A percentile compares a stretch with the other conserved stretches of the same genome.
Evolutionary conservation across 2,329 filamentous ascomycete species (phyloP).

Genomic region (Diaporthe sp.): DNA sequence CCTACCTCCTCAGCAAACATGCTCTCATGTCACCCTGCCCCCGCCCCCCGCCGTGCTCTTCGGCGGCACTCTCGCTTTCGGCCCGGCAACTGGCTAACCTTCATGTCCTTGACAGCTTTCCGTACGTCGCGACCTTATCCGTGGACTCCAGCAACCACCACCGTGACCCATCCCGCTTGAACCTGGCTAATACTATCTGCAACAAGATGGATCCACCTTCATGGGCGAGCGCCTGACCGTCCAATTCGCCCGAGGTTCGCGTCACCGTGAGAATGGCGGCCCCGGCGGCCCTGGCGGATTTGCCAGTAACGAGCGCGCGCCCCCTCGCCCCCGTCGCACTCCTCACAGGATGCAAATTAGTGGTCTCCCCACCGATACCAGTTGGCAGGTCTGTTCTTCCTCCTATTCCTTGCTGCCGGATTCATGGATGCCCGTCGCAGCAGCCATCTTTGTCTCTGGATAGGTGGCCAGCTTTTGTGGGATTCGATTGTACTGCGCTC

Average conservation of each 20-base stretch:
- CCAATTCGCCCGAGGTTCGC: slow-evolving; percentile 93
- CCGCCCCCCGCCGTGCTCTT: slow-evolving; percentile 37
- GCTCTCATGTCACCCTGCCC: slow-evolving; percentile 30
- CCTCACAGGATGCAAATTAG: slow-evolving; percentile 97
- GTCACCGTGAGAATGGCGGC: slow-evolving; percentile 56
- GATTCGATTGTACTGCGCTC: slow-evolving; percentile 29
- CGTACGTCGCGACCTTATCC: slow-evolving; percentile 60
- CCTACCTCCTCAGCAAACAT: slow-evolving; percentile 30
- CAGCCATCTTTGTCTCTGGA: slow-evolving; percentile 35
- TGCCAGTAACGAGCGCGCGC: slow-evolving; percentile 65
- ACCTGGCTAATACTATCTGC: slow-evolving; percentile 49
- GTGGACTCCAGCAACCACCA: slow-evolving; percentile 44
- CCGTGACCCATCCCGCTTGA: slow-evolving; percentile 37
- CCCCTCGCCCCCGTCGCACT: slow-evolving; percentile 88
- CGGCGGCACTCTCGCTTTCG: slow-evolving; percentile 37
- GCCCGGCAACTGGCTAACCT: slow-evolving; percentile 39
- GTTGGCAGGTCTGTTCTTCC: slow-evolving; percentile 97
- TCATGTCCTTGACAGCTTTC: slow-evolving; percentile 60
- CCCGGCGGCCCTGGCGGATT: slow-evolving; percentile 47
- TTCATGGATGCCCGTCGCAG: slow-evolving; percentile 47
- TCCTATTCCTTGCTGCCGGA: slow-evolving; percentile 67
- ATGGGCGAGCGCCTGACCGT: slow-evolving; percentile 98
- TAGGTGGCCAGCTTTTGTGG: slow-evolving; percentile 34
- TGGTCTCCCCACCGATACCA: slow-evolving; percentile 97
- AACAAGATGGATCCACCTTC: slow-evolving; percentile 92